Percentiles rank a stretch among this genome's conserved stretches.
phyloP scores from a whole-genome alignment of 1,284 basidiomycete species.

The Hypsizygus ulmarius region DNA sequence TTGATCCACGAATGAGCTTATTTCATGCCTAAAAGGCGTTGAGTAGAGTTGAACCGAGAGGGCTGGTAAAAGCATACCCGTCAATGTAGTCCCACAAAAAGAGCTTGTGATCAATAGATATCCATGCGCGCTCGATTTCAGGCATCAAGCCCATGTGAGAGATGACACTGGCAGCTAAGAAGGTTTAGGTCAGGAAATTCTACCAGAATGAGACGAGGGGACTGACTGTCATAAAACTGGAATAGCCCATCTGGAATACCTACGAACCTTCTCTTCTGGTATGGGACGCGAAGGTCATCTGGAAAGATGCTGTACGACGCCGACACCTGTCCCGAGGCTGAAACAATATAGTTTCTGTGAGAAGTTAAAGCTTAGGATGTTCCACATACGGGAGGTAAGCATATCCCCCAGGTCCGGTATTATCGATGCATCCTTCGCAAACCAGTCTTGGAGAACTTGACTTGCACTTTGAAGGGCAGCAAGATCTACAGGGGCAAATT shows the following conservation, averaged over 20 bases:
- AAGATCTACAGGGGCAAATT: conserved; percentile 49
- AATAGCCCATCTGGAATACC: conserved; percentile 83
- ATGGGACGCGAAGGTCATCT: conserved; percentile 77
- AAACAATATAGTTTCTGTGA: conserved; percentile 9
- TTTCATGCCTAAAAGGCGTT: conserved; percentile 60
- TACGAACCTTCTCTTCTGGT: conserved; percentile 74
- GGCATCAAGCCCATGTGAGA: conserved; percentile 89
- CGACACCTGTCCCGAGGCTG: conserved; percentile 65
- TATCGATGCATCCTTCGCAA: conserved; percentile 66
- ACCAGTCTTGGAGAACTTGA: conserved; percentile 61
- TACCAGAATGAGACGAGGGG: background rate
- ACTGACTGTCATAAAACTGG: conserved; percentile 76
- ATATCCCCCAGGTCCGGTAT: conserved; percentile 73
- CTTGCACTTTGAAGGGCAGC: conserved; percentile 63
- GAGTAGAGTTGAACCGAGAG: conserved; percentile 6
- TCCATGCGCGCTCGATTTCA: conserved; percentile 94
- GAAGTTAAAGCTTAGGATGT: background rate
- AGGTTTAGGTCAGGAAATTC: conserved; percentile 5
- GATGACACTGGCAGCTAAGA: conserved; percentile 53
- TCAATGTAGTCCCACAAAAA: conserved; percentile 97
- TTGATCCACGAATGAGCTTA: conserved; percentile 88
- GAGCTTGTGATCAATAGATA: conserved; percentile 91
- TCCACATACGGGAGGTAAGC: conserved; percentile 49
- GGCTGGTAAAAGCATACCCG: conserved; percentile 54
- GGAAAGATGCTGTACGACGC: conserved; percentile 74